Base-by-base conservation (phyloP, 202 grass and related monocot species). In the Panicum virgatum region DNA sequence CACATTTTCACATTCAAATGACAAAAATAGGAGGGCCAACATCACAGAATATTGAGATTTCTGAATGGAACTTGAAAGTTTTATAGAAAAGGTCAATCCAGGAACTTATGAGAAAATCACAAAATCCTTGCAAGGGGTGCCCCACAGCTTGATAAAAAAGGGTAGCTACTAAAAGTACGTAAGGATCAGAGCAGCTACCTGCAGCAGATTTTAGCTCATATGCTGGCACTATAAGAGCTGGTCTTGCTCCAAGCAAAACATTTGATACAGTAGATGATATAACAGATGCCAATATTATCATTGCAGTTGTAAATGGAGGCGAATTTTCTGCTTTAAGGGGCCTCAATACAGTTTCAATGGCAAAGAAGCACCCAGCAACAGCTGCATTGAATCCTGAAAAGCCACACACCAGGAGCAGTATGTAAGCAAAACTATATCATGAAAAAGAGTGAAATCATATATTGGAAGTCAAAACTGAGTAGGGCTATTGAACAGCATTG, bases 141-240 rank as follows among this genome's bases (percentile, higher is more conserved):
- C 45, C 63, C 13, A 27, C 27, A 74, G 61, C 11, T 54, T 76
- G 25, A 76, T 70, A 26, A 46, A 46, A 34, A 72, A 51, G 45
- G 45, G 6, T 72, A n/a, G 8, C 26, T 50, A 30, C 66, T 51
- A 75, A 39, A 89, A 61, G 42, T 89, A 65, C 79, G 66, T 65
- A 76, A 87, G 45, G 73, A 82, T 56, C 50, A 88, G 84, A 81
- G 75, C 40, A 94, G 38, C 62, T 98, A 98, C 96, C 96, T 3
- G 96, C 92, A 87, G 92, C 96, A 78, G 96, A 98, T 89, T 98
- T 98, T 69, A 98, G 90, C 81, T 98, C 90, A 81, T 98, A 98
- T 30, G 89, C 88, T 22, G 92, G 96, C 78, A 96, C 92, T 83
- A 86, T 93, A 73, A 98, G 96, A 85, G 96, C 92, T 67, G 96